These are phyloP conservation scores for Chalciporus sphaerocephalus DNA, from an alignment of 768 basidiomycete genomes.

Conservation along the genomic window DNA sequence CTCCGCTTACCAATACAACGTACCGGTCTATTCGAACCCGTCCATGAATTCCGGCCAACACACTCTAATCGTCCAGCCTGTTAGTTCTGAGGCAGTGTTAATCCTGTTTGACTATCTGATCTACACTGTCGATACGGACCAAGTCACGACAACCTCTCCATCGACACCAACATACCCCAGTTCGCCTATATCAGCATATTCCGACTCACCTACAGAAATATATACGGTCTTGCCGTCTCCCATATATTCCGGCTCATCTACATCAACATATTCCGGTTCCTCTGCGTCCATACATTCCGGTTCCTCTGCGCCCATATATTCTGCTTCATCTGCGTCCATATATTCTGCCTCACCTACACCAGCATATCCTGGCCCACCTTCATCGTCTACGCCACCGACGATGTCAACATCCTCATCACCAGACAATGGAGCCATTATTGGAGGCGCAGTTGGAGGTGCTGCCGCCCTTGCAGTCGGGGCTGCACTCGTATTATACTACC, in stretches of 20 bases:
- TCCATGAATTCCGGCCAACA: conserved; percentile 4
- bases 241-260: too few relatives aligned
- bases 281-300: too few relatives aligned
- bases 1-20: conserved; percentile 12
- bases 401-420: too few relatives aligned
- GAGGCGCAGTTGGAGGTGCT: conserved; percentile 5
- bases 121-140: conserved; percentile 8
- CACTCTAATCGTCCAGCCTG: conserved; percentile 7
- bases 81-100: conserved; percentile 1
- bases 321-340: too few relatives aligned
- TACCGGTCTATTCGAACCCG: conserved; percentile 11
- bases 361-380: neutral
- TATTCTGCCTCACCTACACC: too few relatives aligned
- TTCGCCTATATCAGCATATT: too few relatives aligned
- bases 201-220: too few relatives aligned
- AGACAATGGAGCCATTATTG: conserved; percentile 3
- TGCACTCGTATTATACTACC: conserved; percentile 5
- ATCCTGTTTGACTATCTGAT: conserved; percentile 19
- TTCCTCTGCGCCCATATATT: too few relatives aligned
- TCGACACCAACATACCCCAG: neutral
- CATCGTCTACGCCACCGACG: neutral
- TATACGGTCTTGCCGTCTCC: too few relatives aligned
- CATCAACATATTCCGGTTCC: too few relatives aligned
- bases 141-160: neutral
- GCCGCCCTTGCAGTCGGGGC: neutral